A percentile compares a stretch with the other conserved stretches of the same genome.
phyloP scores from a whole-genome alignment of 2,329 filamentous ascomycete species.

The Ceratocystis cubensis region DNA sequence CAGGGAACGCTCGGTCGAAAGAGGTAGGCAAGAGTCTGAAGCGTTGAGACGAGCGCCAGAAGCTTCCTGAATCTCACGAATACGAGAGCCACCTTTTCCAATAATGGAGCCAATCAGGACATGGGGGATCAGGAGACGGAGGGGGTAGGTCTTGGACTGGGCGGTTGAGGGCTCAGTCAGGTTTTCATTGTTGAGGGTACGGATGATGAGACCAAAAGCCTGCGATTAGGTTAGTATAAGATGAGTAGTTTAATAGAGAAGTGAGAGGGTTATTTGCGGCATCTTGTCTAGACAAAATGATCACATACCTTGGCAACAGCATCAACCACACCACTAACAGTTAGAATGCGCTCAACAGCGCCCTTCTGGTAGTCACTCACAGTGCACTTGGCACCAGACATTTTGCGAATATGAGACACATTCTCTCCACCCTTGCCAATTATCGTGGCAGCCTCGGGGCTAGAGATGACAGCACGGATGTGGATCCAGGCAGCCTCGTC shows the following conservation, averaged over 20 bases:
- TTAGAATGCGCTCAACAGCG: constrained; percentile 92
- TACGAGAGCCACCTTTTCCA: constrained; percentile 88
- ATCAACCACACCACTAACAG: constrained; percentile 91
- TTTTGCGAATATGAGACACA: constrained; percentile 86
- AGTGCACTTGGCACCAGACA: constrained; percentile 95
- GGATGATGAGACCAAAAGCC: constrained; percentile 96
- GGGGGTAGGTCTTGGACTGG: constrained; percentile 92
- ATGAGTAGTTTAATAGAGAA: constrained; percentile 7
- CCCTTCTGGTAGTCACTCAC: constrained; percentile 97
- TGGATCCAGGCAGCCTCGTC: constrained; percentile 97
- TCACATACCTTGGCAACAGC: constrained; percentile 76
- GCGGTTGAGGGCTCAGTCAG: constrained; percentile 76
- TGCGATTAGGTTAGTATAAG: constrained; percentile 31
- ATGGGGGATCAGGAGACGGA: constrained; percentile 88
- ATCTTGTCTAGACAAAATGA: not conserved
- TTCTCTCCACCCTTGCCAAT: constrained; percentile 99
- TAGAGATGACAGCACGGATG: constrained; percentile 91
- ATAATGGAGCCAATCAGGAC: constrained; percentile 98
- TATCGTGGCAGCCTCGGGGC: constrained; percentile 90
- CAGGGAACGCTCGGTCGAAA: constrained; percentile 93
- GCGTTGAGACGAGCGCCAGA: constrained; percentile 94
- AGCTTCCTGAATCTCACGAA: constrained; percentile 95
- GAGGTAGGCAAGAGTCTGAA: constrained; percentile 83
- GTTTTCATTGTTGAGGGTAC: constrained; percentile 94
- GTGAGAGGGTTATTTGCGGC: not conserved